These are phyloP conservation scores for Botrytis galanthina DNA, from an alignment of 2,329 filamentous ascomycete genomes.

Conservation along the genomic window DNA sequence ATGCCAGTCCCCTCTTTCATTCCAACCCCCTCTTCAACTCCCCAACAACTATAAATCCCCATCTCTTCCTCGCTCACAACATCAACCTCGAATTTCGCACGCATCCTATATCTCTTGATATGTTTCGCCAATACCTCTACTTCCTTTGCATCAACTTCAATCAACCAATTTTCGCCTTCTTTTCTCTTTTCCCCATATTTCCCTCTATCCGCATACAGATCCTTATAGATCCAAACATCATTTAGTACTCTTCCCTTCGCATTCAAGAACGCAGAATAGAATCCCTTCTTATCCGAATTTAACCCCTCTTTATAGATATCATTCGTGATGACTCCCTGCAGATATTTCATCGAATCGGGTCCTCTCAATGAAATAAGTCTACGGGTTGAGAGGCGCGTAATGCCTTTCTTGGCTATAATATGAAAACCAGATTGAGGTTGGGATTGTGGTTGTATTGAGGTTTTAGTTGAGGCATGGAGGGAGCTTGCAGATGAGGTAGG, in stretches of 20 bases:
- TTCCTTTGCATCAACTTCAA: conserved; percentile 77
- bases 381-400: conserved; percentile 66
- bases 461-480: background rate
- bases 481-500: background rate
- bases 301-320: conserved; percentile 49
- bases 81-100: conserved; percentile 72
- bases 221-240: conserved; percentile 85
- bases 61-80: conserved; percentile 64
- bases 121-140: conserved; percentile 63
- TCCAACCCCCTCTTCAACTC: conserved; percentile 14
- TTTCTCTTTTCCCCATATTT: background rate
- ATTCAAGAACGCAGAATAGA: conserved; percentile 84
- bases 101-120: conserved; percentile 80
- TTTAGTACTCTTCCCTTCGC: conserved; percentile 80
- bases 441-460: background rate
- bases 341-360: conserved; percentile 74
- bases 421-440: conserved; percentile 43
- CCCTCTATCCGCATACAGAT: conserved; percentile 13
- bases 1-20: conserved; percentile 23
- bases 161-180: conserved; percentile 18
- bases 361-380: conserved; percentile 78
- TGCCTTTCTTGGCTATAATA: conserved; percentile 40
- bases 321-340: conserved; percentile 85
- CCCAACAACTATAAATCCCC: conserved; percentile 72
- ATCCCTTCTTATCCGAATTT: conserved; percentile 47